phyloP scores from a whole-genome alignment of 208 protist genomes.

The Naegleria lovaniensis region DNA sequence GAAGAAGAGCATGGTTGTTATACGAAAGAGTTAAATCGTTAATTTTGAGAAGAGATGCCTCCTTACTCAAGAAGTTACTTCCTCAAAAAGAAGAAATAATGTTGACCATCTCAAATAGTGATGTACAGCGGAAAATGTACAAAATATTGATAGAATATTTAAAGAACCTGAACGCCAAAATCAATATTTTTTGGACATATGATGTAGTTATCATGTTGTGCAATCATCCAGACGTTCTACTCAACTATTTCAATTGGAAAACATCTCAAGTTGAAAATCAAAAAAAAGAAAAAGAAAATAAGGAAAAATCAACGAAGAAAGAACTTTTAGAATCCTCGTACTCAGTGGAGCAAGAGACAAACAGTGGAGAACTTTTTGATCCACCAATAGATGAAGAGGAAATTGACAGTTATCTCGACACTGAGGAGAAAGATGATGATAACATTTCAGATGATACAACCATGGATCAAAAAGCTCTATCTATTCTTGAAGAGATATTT shows the following conservation, averaged over 20 bases:
- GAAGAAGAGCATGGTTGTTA: constrained; percentile 20
- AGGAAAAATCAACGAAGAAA: not conserved
- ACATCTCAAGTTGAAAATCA: not conserved
- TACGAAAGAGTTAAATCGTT: not conserved
- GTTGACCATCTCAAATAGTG: not conserved
- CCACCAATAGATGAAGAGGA: not conserved
- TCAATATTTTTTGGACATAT: constrained; percentile 5
- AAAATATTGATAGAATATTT: not conserved
- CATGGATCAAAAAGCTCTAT: not conserved
- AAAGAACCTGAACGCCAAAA: not conserved
- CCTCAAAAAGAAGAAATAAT: constrained; percentile 9
- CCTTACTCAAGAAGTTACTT: not conserved
- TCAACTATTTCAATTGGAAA: not conserved
- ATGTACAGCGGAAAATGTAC: not conserved
- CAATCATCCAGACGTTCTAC: constrained; percentile 2
- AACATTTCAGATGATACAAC: not conserved
- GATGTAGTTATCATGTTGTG: not conserved
- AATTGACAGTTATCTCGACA: not conserved
- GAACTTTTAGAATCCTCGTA: not conserved
- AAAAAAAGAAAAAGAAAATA: not conserved
- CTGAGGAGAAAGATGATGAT: not conserved
- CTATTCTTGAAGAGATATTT: not conserved
- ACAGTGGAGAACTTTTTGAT: not conserved
- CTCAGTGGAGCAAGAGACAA: not conserved
- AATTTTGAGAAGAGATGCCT: not conserved